Evolutionary conservation across 306 rosid genomes (phyloP), one percentile per base, ranked within the genome.

Genomic region (Citrullus mucosospermus): DNA sequence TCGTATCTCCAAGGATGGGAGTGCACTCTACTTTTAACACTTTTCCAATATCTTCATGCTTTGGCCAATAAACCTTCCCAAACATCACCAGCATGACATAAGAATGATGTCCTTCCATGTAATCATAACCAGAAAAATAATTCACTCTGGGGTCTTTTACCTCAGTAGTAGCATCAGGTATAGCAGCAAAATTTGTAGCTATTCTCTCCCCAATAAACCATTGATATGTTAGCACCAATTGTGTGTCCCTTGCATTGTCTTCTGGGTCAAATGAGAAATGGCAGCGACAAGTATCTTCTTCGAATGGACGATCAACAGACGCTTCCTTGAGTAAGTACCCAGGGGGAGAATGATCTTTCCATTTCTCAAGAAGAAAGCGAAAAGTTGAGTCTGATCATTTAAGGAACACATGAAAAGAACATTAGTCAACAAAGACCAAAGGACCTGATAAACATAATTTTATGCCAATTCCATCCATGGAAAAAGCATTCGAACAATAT

Each of bases 41-140:
- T 86, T 87, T 91, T 36, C 88, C 92, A 72, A 91, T 86, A 76
- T 92, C 91, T 73, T 84, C 91, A 81, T 80, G 98, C 86, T 88
- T 95, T 78, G 99, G 99, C 99, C 92, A 86, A 90, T 92, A 92
- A 74, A 84, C 90, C 99, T 95, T 86, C 57, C 79, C 76, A 66
- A 32, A 46, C 18, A 78, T 79, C 84, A 83, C 65, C 75, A 72
- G 81, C 68, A 77, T 62, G 69, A 50, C 28, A 79, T 51, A 57
- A 77, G 46, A 70, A 44, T 38, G 18, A 53, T 75, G 66, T 75
- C 11, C 32, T 55, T 75, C 60, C 25, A 50, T 50, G 28, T 50
- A 15, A 72, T 72, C 77, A 50, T 50, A 50, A 62, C 61, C 54
- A 59, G 48, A 61, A 43, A 59, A 17, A 58, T 44, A 78, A 62